Evolutionary conservation across 352 stramenopile species (phyloP).

Genomic region (Phytophthora vignae): DNA sequence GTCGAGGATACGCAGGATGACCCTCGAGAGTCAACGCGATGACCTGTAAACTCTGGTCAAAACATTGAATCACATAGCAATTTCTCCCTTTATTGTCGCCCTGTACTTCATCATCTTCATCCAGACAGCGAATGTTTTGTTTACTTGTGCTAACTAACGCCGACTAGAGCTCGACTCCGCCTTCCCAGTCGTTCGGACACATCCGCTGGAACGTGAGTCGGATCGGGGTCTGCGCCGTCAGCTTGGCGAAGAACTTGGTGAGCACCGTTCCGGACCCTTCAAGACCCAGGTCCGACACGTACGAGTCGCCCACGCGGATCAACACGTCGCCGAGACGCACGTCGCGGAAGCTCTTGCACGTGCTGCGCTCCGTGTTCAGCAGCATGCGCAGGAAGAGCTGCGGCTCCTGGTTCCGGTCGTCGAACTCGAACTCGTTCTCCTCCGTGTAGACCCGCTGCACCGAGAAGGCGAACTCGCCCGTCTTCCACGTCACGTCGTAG

Average conservation of each 20-base stretch:
- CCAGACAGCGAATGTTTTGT: no score
- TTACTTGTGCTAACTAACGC: no score
- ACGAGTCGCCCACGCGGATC: constrained; percentile 61
- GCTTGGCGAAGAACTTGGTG: constrained; percentile 75
- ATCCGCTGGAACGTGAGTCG: constrained; percentile 77
- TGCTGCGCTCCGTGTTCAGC: constrained; percentile 76
- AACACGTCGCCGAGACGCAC: constrained; percentile 73
- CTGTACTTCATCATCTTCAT: no score
- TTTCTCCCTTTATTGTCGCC: no score
- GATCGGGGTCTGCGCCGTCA: constrained; percentile 63
- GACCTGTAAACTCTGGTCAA: constrained; percentile 4
- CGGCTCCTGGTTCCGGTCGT: constrained; percentile 43
- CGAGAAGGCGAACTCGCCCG: constrained; percentile 77
- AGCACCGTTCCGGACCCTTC: constrained; percentile 61
- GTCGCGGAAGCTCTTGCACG: constrained; percentile 67
- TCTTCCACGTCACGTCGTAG: constrained; percentile 70
- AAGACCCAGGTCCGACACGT: constrained; percentile 72
- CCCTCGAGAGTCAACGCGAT: constrained; percentile 24
- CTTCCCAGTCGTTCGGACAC: constrained; percentile 69
- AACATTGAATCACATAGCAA: no score
- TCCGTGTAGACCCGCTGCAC: constrained; percentile 75
- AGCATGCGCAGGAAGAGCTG: constrained; percentile 77
- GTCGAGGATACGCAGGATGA: constrained; percentile 38
- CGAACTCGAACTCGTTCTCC: constrained; percentile 49
- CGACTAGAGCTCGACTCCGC: constrained; percentile 68